phyloP scores from a whole-genome alignment of 345 rosid genomes.

The Syzygium grande region DNA sequence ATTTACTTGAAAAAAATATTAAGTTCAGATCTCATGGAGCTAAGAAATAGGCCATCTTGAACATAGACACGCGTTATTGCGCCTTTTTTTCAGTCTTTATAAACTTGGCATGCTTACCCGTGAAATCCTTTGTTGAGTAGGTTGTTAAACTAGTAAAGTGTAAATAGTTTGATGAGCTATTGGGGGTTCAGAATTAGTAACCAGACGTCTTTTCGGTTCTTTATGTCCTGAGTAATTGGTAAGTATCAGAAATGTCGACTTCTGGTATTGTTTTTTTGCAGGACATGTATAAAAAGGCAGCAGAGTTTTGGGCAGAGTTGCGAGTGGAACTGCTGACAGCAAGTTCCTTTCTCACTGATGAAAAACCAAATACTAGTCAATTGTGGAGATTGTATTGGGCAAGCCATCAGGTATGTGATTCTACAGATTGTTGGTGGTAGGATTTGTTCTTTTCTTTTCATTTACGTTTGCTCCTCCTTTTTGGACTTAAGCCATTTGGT shows the following conservation, averaged over 20 bases:
- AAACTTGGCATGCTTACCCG: background rate
- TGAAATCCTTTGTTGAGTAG: background rate
- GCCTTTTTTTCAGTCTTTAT: background rate
- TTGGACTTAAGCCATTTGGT: background rate
- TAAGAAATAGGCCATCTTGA: background rate
- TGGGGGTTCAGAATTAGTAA: background rate
- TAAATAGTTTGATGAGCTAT: background rate
- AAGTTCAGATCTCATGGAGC: background rate
- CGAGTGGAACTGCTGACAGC: conserved; percentile 91
- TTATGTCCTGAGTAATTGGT: background rate
- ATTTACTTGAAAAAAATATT: background rate
- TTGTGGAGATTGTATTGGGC: conserved; percentile 99
- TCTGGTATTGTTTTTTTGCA: conserved; percentile 1
- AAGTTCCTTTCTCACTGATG: conserved; percentile 67
- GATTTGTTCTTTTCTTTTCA: background rate
- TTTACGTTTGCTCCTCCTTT: background rate
- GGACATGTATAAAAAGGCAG: conserved; percentile 92
- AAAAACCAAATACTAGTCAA: conserved; percentile 83
- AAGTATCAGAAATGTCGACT: background rate
- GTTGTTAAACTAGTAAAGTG: background rate
- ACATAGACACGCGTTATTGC: background rate
- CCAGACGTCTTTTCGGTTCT: background rate
- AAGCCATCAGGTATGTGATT: conserved; percentile 77
- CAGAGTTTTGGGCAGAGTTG: conserved; percentile 98
- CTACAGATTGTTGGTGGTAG: background rate